Evolutionary conservation across 768 basidiomycete species (phyloP).

Genomic region (Kockovaella imperatae): DNA sequence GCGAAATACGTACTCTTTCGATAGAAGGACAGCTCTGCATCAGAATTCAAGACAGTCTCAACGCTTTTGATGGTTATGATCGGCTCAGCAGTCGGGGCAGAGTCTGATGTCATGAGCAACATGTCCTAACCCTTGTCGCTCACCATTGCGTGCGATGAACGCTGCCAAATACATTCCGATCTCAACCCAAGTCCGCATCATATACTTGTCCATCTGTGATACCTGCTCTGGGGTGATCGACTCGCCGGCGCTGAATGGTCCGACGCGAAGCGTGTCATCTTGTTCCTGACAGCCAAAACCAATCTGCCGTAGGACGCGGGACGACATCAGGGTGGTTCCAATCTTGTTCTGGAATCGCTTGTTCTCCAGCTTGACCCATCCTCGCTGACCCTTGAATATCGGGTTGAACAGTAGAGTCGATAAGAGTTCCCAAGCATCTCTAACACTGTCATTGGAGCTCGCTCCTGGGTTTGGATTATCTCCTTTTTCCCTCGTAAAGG

Average conservation of each 20-base stretch:
- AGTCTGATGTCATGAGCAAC: neutral
- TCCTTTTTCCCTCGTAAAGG: conserved; percentile 23
- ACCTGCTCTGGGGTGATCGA: conserved; percentile 9
- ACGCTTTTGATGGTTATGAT: no score
- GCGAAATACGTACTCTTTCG: conserved; percentile 13
- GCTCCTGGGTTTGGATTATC: conserved; percentile 23
- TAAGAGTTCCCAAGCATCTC: conserved; percentile 24
- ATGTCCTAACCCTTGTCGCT: neutral
- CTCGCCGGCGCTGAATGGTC: conserved; percentile 22
- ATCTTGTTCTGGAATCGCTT: conserved; percentile 15
- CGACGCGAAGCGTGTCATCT: conserved; percentile 21
- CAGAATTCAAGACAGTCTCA: no score
- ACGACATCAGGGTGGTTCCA: conserved; percentile 15
- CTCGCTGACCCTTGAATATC: conserved; percentile 31
- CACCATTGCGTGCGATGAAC: conserved; percentile 15
- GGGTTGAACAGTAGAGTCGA: conserved; percentile 27
- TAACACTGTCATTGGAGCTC: conserved; percentile 13
- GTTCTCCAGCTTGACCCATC: conserved; percentile 32
- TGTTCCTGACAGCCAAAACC: conserved; percentile 35
- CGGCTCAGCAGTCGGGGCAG: conserved; percentile 1
- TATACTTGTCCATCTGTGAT: conserved; percentile 30
- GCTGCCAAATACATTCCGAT: conserved; percentile 15
- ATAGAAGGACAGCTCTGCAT: no score
- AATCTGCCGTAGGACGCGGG: conserved; percentile 18
- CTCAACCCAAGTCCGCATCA: conserved; percentile 36